Percentiles rank a stretch among this genome's conserved stretches.
Conservation (phyloP, 192 early-diverging fungal species). For the Podila verticillata region DNA sequence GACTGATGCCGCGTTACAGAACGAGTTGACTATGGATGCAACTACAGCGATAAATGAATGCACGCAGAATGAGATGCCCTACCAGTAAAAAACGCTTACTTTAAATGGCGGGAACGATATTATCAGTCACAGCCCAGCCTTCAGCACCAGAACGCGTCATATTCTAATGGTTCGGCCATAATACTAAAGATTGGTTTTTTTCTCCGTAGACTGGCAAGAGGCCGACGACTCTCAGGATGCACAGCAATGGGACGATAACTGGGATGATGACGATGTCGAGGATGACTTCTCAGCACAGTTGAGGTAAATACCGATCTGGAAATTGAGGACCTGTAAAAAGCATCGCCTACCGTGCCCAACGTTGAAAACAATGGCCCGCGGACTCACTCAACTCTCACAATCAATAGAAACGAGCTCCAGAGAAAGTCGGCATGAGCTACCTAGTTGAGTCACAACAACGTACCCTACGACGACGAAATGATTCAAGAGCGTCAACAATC, state of each 20-base stretch:
- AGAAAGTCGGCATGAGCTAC: not conserved
- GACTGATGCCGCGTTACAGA: too few relatives aligned
- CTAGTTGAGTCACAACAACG: not conserved
- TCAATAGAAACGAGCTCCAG: not conserved
- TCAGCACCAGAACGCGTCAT: too few relatives aligned
- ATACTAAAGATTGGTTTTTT: not conserved
- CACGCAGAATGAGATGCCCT: too few relatives aligned
- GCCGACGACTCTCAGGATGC: conserved; percentile 81
- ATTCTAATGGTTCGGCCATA: too few relatives aligned
- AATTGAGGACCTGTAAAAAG: not conserved
- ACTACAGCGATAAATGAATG: too few relatives aligned
- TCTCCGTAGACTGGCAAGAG: conserved; percentile 79
- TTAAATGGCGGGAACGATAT: too few relatives aligned
- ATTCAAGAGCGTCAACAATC: not conserved
- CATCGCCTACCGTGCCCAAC: not conserved
- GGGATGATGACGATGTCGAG: conserved; percentile 92
- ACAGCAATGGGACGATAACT: conserved; percentile 86
- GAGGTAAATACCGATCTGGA: conserved; percentile 38
- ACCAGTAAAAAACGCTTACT: too few relatives aligned
- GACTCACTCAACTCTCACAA: not conserved
- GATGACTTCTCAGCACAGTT: conserved; percentile 95
- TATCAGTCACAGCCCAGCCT: too few relatives aligned
- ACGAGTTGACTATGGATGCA: too few relatives aligned
- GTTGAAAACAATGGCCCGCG: not conserved
- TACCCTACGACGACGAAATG: too few relatives aligned